Conservation (phyloP, 768 basidiomycete species). For the Psilocybe sp. region DNA sequence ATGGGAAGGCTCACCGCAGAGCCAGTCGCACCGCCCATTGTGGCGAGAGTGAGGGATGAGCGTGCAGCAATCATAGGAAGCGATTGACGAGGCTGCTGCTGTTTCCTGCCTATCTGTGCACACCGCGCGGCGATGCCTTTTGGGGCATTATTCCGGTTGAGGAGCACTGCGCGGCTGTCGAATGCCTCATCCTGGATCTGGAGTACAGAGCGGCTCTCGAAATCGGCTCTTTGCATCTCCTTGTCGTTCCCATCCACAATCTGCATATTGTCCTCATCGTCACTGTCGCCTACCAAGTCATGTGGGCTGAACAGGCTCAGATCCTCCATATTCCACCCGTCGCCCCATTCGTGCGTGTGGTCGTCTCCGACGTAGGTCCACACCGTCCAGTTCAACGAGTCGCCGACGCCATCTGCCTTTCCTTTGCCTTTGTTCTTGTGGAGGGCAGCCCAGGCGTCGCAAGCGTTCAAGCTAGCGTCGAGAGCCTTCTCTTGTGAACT, state of each 20-base stretch:
- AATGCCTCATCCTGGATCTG: constrained; percentile 6
- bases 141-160: constrained; percentile 13
- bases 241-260: constrained; percentile 9
- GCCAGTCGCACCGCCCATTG: constrained; percentile 12
- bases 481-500: constrained; percentile 77
- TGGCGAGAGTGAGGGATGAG: constrained; percentile 25
- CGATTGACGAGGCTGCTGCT: constrained; percentile 8
- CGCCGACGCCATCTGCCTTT: neutral
- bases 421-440: neutral
- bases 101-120: neutral
- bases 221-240: constrained; percentile 7
- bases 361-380: constrained; percentile 89
- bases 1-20: constrained; percentile 6
- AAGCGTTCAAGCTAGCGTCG: constrained; percentile 77
- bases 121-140: neutral
- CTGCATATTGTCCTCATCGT: constrained; percentile 9
- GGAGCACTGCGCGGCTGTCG: constrained; percentile 38
- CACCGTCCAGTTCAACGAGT: constrained; percentile 69
- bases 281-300: constrained; percentile 42
- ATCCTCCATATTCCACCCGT: constrained; percentile 97
- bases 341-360: constrained; percentile 82
- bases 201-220: no score
- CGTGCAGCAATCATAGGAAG: constrained; percentile 20
- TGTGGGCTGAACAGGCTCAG: constrained; percentile 83
- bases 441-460: constrained; percentile 45